A percentile compares a stretch with the other conserved stretches of the same genome.
phyloP scores from a whole-genome alignment of 192 early-diverging fungal genomes.

The Entomortierella lignicola region DNA sequence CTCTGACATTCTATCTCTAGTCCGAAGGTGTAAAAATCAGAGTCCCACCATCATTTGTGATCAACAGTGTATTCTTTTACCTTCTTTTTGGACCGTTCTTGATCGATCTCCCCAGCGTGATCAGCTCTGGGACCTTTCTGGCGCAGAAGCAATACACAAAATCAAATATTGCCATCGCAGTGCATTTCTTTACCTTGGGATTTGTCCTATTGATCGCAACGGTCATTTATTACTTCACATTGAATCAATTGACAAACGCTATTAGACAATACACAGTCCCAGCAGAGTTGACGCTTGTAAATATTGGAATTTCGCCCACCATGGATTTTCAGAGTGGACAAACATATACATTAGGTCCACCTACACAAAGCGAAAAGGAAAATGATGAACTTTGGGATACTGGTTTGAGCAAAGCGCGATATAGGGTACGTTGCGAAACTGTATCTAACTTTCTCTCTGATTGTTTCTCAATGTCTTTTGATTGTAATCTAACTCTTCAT shows the following conservation, averaged over 20 bases:
- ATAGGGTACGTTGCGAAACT: conserved; percentile 21
- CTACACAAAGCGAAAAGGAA: conserved; percentile 32
- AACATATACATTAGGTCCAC: conserved; percentile 30
- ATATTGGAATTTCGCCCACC: conserved; percentile 10
- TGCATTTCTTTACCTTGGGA: conserved; percentile 40
- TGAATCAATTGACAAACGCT: conserved; percentile 38
- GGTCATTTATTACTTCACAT: conserved; percentile 37
- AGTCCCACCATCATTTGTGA: conserved; percentile 28
- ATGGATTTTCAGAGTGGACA: conserved; percentile 12
- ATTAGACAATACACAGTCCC: conserved; percentile 49
- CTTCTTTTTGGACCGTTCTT: conserved; percentile 48
- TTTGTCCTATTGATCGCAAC: conserved; percentile 32
- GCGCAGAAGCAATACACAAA: conserved; percentile 35
- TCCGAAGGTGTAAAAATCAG: conserved; percentile 33
- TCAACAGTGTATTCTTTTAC: conserved; percentile 40
- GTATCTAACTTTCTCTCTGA: neutral
- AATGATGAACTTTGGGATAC: conserved; percentile 27
- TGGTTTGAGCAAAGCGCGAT: conserved; percentile 37
- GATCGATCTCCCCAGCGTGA: conserved; percentile 47
- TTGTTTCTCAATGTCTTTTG: neutral
- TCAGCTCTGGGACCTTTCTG: conserved; percentile 54
- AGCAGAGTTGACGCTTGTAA: conserved; percentile 29
- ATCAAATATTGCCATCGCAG: conserved; percentile 44
- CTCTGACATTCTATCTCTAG: no score
- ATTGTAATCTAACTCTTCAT: neutral